Conservation (phyloP, 345 rosid species). For the Populus deltoides region DNA sequence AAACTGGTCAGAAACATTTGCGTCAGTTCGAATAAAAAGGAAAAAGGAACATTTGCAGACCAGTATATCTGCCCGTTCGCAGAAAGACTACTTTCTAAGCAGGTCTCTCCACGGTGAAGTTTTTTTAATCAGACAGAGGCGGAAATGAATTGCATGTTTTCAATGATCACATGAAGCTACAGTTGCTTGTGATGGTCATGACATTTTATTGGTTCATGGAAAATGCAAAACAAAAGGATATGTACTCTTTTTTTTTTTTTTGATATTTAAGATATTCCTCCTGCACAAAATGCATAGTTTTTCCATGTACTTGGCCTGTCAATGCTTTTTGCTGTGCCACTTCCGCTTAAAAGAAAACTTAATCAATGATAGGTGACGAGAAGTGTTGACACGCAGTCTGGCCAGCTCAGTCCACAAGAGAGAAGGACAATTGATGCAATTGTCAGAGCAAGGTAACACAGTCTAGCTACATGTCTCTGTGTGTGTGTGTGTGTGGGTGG, state of each 20-base stretch:
- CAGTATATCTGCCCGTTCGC: background rate
- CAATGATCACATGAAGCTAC: background rate
- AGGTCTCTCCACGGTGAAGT: background rate
- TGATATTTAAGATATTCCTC: background rate
- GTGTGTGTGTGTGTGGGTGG: background rate
- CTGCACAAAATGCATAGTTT: background rate
- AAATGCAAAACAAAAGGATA: background rate
- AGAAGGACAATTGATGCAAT: conserved; percentile 88
- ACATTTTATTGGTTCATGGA: background rate
- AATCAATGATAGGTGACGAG: conserved; percentile 64
- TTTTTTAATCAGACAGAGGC: background rate
- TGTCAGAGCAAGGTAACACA: conserved; percentile 74
- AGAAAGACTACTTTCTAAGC: background rate
- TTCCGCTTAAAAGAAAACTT: background rate
- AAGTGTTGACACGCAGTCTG: conserved; percentile 70
- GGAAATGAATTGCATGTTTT: background rate
- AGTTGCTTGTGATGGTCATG: conserved; percentile 2
- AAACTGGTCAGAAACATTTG: background rate
- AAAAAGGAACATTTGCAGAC: background rate
- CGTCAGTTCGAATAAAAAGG: background rate
- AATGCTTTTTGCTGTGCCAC: background rate
- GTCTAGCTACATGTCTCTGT: background rate
- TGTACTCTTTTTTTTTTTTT: background rate
- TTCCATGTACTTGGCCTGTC: background rate
- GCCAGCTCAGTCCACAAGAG: conserved; percentile 87